These are phyloP conservation scores for Pseudozyma sp. DNA, from an alignment of 1,284 basidiomycete species.

Conservation along the genomic window DNA sequence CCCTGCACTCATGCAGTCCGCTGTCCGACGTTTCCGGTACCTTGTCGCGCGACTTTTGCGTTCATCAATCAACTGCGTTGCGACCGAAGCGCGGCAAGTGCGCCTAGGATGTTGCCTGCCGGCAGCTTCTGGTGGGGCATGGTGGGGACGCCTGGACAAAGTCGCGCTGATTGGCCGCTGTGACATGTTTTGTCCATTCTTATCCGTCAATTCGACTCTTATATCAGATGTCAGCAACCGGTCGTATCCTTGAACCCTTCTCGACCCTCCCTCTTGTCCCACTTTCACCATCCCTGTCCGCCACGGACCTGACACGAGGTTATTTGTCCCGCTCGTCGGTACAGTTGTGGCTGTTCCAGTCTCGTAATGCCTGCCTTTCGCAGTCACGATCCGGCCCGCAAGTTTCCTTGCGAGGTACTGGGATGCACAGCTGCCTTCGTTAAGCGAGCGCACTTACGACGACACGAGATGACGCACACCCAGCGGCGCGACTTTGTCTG, in stretches of 20 bases:
- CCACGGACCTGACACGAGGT: background rate
- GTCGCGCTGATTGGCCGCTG: too few species aligned
- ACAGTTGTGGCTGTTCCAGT: background rate
- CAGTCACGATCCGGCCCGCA: constrained; percentile 32
- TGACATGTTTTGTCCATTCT: too few species aligned
- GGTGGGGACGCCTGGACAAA: too few species aligned
- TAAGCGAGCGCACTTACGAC: constrained; percentile 44
- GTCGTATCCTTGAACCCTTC: background rate
- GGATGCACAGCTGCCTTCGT: constrained; percentile 48
- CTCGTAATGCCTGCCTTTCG: constrained; percentile 38
- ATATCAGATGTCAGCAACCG: too few species aligned
- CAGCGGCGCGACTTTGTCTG: constrained; percentile 42
- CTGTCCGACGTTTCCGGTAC: too few species aligned
- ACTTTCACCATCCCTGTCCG: constrained; percentile 3
- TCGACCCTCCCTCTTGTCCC: constrained; percentile 24
- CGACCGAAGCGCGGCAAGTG: constrained; percentile 16
- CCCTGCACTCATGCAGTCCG: too few species aligned
- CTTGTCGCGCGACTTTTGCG: too few species aligned
- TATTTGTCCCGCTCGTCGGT: background rate
- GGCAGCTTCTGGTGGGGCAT: too few species aligned
- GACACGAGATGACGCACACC: constrained; percentile 52
- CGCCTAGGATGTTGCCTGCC: background rate
- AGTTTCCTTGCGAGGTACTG: constrained; percentile 34
- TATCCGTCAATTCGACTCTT: too few species aligned
- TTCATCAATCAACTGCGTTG: background rate